Conservation (phyloP, 2,329 filamentous ascomycete genomes). For the Akanthomyces muscarius region DNA sequence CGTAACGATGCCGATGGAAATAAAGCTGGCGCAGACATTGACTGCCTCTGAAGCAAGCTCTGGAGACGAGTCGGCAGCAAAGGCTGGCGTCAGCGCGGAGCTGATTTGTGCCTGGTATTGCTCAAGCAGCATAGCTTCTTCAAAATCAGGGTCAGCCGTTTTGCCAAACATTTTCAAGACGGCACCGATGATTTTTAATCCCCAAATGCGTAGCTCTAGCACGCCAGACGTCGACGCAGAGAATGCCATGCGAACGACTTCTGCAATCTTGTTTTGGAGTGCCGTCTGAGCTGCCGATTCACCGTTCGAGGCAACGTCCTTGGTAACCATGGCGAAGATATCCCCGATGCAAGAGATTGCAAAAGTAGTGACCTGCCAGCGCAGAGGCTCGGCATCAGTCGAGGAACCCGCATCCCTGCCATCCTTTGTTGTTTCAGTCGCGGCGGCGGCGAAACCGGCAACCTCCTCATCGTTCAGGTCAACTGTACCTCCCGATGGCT, state of each 20-base stretch:
- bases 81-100: slow-evolving; percentile 91
- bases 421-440: slow-evolving; percentile 53
- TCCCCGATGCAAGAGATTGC: slow-evolving; percentile 86
- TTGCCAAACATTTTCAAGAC: slow-evolving; percentile 95
- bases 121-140: slow-evolving; percentile 93
- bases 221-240: slow-evolving; percentile 94
- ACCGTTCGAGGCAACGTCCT: slow-evolving; percentile 72
- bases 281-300: slow-evolving; percentile 74
- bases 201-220: slow-evolving; percentile 82
- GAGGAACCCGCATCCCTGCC: slow-evolving; percentile 44
- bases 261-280: slow-evolving; percentile 78
- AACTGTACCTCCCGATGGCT: slow-evolving; percentile 52
- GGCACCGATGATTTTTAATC: slow-evolving; percentile 88
- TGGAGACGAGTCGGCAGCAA: slow-evolving; percentile 91
- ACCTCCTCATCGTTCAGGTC: slow-evolving; percentile 95
- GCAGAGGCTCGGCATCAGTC: slow-evolving; percentile 77
- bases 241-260: slow-evolving; percentile 95
- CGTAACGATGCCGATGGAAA: slow-evolving; percentile 93
- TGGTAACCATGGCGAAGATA: slow-evolving; percentile 72
- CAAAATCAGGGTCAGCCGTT: slow-evolving; percentile 91
- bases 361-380: slow-evolving; percentile 95
- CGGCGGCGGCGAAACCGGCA: slow-evolving; percentile 83
- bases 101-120: slow-evolving; percentile 99
- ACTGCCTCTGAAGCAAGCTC: slow-evolving; percentile 94
- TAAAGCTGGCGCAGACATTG: slow-evolving; percentile 96